phyloP scores from a whole-genome alignment of 257 asterid species.

The Solanum pennellii region DNA sequence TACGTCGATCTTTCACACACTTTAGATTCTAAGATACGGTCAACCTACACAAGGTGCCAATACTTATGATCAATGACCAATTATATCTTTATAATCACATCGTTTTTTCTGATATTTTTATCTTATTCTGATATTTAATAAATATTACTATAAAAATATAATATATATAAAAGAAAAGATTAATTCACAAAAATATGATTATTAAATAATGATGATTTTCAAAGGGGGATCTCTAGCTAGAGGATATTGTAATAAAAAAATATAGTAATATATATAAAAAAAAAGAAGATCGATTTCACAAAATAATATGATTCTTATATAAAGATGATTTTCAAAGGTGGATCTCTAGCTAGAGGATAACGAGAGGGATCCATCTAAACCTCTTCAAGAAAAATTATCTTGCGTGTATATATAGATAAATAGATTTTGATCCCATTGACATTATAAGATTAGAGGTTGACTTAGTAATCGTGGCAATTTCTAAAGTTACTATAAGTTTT shows the following conservation, averaged over 20 bases:
- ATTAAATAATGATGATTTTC: not conserved
- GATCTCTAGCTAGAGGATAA: not conserved
- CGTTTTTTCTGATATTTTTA: not conserved
- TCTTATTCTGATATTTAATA: not conserved
- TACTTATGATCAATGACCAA: constrained; percentile 13
- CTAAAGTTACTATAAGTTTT: too few relatives aligned
- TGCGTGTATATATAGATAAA: too few relatives aligned
- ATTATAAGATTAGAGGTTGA: too few relatives aligned
- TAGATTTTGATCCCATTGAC: too few relatives aligned
- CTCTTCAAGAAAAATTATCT: too few relatives aligned
- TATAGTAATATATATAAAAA: too few relatives aligned
- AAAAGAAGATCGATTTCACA: not conserved
- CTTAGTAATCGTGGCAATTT: too few relatives aligned
- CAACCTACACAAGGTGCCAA: constrained; percentile 18
- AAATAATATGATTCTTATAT: not conserved
- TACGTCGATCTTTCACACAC: not conserved
- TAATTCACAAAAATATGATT: not conserved
- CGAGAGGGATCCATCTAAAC: not conserved
- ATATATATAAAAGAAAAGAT: too few relatives aligned
- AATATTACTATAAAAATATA: too few relatives aligned
- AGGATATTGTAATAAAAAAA: not conserved
- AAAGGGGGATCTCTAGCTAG: not conserved
- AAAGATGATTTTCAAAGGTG: not conserved
- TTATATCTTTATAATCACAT: not conserved
- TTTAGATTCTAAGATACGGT: not conserved